Percentiles rank a stretch among this genome's conserved stretches.
These are phyloP conservation scores for Tolypocladium sp. DNA, from an alignment of 2,329 filamentous ascomycete species.

Conservation along the genomic window DNA sequence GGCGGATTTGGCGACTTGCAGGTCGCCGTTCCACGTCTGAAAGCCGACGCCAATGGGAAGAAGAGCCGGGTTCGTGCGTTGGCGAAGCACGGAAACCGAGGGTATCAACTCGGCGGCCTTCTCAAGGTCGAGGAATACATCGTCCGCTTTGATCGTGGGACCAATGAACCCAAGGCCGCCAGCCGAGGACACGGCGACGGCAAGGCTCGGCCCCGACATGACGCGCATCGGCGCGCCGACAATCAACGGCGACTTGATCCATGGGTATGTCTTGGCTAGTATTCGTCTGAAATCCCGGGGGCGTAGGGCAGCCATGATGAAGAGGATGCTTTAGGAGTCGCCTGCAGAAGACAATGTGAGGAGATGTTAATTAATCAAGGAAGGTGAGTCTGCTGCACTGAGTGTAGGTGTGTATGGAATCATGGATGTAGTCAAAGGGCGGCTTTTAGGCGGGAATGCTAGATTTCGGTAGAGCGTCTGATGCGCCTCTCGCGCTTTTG, in stretches of 20 bases:
- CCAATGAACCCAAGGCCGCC: slow-evolving; percentile 54
- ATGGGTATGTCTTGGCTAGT: slow-evolving; percentile 12
- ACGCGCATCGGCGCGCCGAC: slow-evolving; percentile 60
- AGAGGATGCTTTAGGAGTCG: background rate
- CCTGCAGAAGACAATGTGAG: background rate
- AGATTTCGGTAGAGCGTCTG: too few species aligned
- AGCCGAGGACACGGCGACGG: slow-evolving; percentile 57
- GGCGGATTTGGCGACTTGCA: slow-evolving; percentile 18
- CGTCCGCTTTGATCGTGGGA: slow-evolving; percentile 23
- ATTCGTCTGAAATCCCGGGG: background rate
- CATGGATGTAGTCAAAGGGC: background rate
- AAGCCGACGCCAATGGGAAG: slow-evolving; percentile 39
- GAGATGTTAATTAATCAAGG: background rate
- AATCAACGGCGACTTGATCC: slow-evolving; percentile 38
- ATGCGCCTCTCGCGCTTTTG: too few species aligned
- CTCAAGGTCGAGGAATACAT: slow-evolving; percentile 20
- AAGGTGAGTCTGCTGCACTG: background rate
- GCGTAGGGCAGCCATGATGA: background rate
- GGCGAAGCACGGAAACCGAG: slow-evolving; percentile 5
- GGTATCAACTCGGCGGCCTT: slow-evolving; percentile 13
- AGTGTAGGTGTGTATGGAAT: too few species aligned
- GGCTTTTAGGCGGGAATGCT: background rate
- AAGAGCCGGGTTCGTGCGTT: slow-evolving; percentile 1
- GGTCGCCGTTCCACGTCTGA: slow-evolving; percentile 32
- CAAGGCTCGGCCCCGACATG: slow-evolving; percentile 45